phyloP scores from a whole-genome alignment of 768 basidiomycete species.

The Boletus pseudopeckii region DNA sequence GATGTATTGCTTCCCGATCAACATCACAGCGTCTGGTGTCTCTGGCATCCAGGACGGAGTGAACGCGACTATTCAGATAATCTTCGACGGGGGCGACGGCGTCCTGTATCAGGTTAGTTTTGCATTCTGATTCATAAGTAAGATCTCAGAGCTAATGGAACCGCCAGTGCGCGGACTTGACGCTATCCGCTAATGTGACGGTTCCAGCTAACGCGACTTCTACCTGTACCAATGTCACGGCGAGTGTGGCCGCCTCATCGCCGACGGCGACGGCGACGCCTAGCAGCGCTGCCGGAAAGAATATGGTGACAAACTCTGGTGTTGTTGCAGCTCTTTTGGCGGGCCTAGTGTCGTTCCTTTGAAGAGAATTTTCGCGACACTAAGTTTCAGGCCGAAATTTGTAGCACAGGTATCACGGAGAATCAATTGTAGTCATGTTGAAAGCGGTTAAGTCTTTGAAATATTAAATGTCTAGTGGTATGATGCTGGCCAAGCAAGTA shows the following conservation, averaged over 20 bases:
- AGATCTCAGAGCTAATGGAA: background rate
- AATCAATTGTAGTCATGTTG: background rate
- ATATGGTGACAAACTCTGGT: constrained; percentile 4
- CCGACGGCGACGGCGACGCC: constrained; percentile 20
- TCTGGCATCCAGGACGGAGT: constrained; percentile 54
- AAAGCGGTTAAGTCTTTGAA: background rate
- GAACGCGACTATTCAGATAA: constrained; percentile 70
- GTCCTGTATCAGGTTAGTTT: constrained; percentile 58
- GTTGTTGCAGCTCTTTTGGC: constrained; percentile 9
- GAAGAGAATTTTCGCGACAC: background rate
- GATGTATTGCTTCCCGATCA: constrained; percentile 61
- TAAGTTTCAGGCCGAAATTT: background rate
- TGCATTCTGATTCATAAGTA: background rate
- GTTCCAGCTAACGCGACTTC: constrained; percentile 42
- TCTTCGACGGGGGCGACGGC: constrained; percentile 71
- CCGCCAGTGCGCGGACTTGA: constrained; percentile 74
- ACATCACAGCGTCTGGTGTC: constrained; percentile 50
- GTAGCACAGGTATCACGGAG: background rate
- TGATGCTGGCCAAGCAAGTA: background rate
- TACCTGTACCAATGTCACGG: constrained; percentile 34
- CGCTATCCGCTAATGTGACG: constrained; percentile 52
- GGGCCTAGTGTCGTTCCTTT: constrained; percentile 11
- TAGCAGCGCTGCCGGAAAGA: constrained; percentile 16
- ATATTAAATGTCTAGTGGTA: background rate
- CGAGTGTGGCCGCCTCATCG: constrained; percentile 9